Evolutionary conservation across 805 yeast genomes (phyloP), one percentile per base, ranked within the genome.

Genomic region (Candida sonorensis): DNA sequence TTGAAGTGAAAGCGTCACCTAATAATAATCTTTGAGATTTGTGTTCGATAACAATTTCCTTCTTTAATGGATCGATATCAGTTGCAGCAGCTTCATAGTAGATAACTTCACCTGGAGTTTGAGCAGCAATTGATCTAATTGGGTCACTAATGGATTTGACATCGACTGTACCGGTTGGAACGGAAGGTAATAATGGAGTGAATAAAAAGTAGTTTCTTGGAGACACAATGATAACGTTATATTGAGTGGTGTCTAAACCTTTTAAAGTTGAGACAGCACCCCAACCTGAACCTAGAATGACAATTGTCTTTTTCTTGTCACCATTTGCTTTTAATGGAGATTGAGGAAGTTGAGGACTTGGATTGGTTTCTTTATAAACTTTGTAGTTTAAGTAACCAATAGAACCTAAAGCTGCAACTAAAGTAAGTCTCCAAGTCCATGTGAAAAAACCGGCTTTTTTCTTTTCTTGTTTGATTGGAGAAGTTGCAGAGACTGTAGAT

Each of bases 171-270:
- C 97, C 97, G 23, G 95, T 88, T 36, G 97, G 94, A 46, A 90
- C 83, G 17, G 95, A 83, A 29, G 97, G 97, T 49, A 88, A 69
- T 55, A 88, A 67, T n/a, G 97, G 97, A 36, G 97, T 88, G 71
- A 90, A 88, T 50, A 88, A 68, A 64, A 88, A 87, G 68, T 85
- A 90, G 69, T 88, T 90, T 66, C 97, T 77, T 41, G 97, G 97
- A 26, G 95, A 85, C 29, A 88, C 82, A 35, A 88, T 77, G 30
- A 86, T 77, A 31, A 88, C 96, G 55, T 90, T 85, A 64, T 86
- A 88, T 57, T 80, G 67, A 29, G 88, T 67, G 26, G 96, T 81
- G 57, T 88, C 96, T 57, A 88, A 66, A 53, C 77, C 74, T 64
- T 84, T 85, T 61, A 88, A 69, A 40, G 87, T 64, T 6, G 95